Base-by-base conservation (phyloP, 805 yeast genomes). In the Saturnispora zaruensis region DNA sequence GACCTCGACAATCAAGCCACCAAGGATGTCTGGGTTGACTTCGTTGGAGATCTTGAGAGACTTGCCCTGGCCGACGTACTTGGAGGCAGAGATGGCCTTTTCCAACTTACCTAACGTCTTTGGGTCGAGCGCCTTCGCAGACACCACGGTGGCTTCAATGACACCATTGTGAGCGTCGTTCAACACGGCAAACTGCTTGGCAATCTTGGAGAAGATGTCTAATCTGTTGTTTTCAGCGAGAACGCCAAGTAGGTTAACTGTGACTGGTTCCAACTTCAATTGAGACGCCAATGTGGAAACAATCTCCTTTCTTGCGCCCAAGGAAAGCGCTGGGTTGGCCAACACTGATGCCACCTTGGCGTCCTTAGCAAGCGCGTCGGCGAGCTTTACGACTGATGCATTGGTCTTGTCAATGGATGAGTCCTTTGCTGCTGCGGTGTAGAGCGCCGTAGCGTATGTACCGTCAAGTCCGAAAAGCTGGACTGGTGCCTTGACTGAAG, bases 391-490 rank as follows among this genome's bases (percentile, higher is more conserved):
- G 62, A 93, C 79, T 40, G 90, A 79, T 60, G 76, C 75, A 50
- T 90, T 82, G 55, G 81, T 70, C 57, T 66, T 66, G 51, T 82
- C 91, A 59, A 89, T 73, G 8, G 87, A 74, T 33, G 95, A 78
- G 59, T 80, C 81, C 76, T 87, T 84, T 58, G 84, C 84, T 51
- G 98, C 84, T 21, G 98, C 97, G 49, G 90, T 76, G 80, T 82
- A 91, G 62, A 93, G 78, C 45, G 99, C 96, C 51, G 88, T 78
- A 60, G 98, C 99, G 71, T 91, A 91, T 57, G 98, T 89, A 66
- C 98, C 99, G 60, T 90, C 97, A 59, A 91, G 73, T 57, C 98
- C 98, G 64, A 79, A 91, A 67, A 91, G 78, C 78, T 89, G 96
- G 56, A 91, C 86, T 51, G 98, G 97, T 48, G 95, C 89, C 70